Conservation (phyloP, 1,284 basidiomycete species). For the Salmacisia buchloeana region DNA sequence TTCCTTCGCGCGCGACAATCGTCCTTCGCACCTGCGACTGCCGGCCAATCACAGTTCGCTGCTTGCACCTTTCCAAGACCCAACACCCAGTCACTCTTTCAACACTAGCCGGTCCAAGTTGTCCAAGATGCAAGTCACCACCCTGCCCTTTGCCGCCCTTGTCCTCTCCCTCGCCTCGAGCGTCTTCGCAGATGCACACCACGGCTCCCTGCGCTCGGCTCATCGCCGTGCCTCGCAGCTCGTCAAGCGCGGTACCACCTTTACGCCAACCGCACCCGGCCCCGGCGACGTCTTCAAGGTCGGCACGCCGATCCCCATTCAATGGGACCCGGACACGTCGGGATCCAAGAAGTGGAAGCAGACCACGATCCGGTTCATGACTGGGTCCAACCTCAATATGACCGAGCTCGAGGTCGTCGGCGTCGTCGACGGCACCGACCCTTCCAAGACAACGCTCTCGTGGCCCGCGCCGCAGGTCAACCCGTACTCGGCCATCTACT, state of each 20-base stretch:
- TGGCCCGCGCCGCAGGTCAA: slow-evolving; percentile 70
- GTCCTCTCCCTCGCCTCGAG: not conserved
- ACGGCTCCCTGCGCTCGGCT: not conserved
- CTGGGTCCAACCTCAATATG: slow-evolving; percentile 69
- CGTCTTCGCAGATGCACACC: not conserved
- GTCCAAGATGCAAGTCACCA: slow-evolving; percentile 2
- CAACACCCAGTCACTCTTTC: too few species aligned
- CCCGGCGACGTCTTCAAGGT: slow-evolving; percentile 9
- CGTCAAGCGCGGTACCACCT: not conserved
- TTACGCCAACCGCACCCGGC: not conserved
- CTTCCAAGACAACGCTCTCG: slow-evolving; percentile 53
- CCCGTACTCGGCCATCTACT: slow-evolving; percentile 51
- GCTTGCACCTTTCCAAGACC: not conserved
- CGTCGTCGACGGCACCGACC: slow-evolving; percentile 61
- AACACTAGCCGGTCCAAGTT: too few species aligned
- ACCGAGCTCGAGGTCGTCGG: slow-evolving; percentile 63
- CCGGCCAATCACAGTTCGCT: not conserved
- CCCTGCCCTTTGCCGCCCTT: not conserved
- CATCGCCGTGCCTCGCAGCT: not conserved
- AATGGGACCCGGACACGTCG: slow-evolving; percentile 7
- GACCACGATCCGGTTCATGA: slow-evolving; percentile 61
- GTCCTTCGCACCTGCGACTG: too few species aligned
- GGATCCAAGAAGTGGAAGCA: slow-evolving; percentile 10
- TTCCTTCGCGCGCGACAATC: too few species aligned
- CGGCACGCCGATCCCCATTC: not conserved